Evolutionary conservation across 2,329 filamentous ascomycete genomes (phyloP).

Genomic region (Xylariales sp.): DNA sequence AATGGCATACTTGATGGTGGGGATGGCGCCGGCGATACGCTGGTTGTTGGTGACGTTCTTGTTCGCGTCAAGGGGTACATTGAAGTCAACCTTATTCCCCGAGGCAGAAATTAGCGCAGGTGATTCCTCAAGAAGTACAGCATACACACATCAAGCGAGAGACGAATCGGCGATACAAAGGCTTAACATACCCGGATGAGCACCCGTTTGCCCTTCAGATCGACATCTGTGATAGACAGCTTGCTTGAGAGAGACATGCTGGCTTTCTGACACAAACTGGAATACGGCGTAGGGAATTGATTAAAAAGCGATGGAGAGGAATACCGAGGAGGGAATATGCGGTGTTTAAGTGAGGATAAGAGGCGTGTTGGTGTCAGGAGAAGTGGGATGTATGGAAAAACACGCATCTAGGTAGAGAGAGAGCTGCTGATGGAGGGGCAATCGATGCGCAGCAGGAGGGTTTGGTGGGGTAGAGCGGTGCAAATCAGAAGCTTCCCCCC

Average conservation of each 20-base stretch:
- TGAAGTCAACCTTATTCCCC: conserved; percentile 89
- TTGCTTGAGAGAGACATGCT: conserved; percentile 99
- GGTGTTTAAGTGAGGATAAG: conserved; percentile 36
- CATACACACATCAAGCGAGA: not conserved
- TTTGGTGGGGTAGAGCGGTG: conserved; percentile 41
- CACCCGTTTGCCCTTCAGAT: conserved; percentile 98
- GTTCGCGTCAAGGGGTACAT: conserved; percentile 92
- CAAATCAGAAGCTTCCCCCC: conserved; percentile 26
- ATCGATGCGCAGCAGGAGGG: conserved; percentile 17
- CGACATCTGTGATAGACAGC: conserved; percentile 94
- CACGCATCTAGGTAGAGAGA: conserved; percentile 41
- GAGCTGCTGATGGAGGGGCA: conserved; percentile 43
- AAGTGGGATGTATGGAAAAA: conserved; percentile 41
- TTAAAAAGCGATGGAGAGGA: conserved; percentile 27
- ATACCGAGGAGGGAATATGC: conserved; percentile 29
- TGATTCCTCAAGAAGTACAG: not conserved
- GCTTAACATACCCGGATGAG: conserved; percentile 85
- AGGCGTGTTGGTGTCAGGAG: conserved; percentile 30
- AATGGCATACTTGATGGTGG: conserved; percentile 94
- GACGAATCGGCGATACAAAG: not conserved
- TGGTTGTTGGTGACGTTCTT: conserved; percentile 98
- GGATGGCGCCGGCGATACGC: conserved; percentile 94
- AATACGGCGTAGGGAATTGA: conserved; percentile 28
- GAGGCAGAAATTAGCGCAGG: conserved; percentile 41
- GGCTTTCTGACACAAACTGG: conserved; percentile 30